phyloP scores from a whole-genome alignment of 352 stramenopile species.

The Paralagenidium karlingii region DNA sequence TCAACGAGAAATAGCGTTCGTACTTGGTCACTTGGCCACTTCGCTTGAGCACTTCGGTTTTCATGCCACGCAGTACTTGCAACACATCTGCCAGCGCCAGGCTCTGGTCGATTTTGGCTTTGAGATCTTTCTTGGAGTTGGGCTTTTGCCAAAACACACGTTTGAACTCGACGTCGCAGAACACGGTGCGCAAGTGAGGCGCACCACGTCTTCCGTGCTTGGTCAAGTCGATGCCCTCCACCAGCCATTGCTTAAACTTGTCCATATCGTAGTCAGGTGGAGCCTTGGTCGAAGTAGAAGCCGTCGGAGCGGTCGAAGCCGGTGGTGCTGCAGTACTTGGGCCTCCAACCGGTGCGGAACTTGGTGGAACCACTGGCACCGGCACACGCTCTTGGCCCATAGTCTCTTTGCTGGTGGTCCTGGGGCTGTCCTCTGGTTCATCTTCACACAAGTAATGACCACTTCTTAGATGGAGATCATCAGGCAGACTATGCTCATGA shows the following conservation, averaged over 20 bases:
- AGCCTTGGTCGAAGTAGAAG: not conserved
- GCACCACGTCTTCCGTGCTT: conserved; percentile 59
- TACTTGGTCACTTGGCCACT: conserved; percentile 50
- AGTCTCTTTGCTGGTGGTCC: not conserved
- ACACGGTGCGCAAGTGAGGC: conserved; percentile 49
- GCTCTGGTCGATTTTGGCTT: conserved; percentile 59
- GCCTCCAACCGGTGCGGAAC: not conserved
- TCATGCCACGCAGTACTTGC: conserved; percentile 63
- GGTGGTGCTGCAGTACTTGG: not conserved
- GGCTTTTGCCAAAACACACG: conserved; percentile 75
- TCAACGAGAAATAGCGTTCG: conserved; percentile 62
- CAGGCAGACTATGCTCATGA: too few relatives aligned
- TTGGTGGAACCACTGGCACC: conserved; percentile 8
- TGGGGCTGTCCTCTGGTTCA: too few relatives aligned
- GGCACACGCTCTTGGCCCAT: not conserved
- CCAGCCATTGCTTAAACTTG: conserved; percentile 44
- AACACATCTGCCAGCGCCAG: conserved; percentile 49
- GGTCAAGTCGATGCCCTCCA: conserved; percentile 59
- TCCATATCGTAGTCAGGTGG: conserved; percentile 23
- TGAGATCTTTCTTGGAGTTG: conserved; percentile 30
- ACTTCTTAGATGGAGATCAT: too few relatives aligned
- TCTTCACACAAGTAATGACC: too few relatives aligned
- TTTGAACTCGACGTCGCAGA: conserved; percentile 63
- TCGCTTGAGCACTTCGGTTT: conserved; percentile 65
- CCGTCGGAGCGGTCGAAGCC: not conserved